Conservation (phyloP, 805 yeast genomes). For the Kodamaea fukazawae region DNA sequence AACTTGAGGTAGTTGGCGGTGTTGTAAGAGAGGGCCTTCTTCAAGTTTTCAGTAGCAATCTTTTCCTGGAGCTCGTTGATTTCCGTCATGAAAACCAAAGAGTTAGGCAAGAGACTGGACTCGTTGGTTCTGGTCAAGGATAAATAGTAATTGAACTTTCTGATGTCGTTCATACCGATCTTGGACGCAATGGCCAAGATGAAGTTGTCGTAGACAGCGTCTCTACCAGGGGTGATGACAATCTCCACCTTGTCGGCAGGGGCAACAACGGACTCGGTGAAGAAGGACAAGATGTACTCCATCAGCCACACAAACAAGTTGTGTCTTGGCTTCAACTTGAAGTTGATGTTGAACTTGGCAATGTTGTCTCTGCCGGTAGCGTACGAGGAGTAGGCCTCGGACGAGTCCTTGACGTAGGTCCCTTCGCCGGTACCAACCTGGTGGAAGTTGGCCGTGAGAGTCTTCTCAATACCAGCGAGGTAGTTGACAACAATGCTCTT, state of each 20-base stretch:
- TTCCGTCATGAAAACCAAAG: slow-evolving; percentile 88
- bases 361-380: slow-evolving; percentile 88
- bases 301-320: slow-evolving; percentile 64
- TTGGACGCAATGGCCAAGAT: slow-evolving; percentile 85
- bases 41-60: slow-evolving; percentile 49
- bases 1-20: slow-evolving; percentile 54
- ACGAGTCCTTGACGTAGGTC: slow-evolving; percentile 56
- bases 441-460: slow-evolving; percentile 64
- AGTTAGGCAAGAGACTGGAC: slow-evolving; percentile 62
- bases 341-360: slow-evolving; percentile 55
- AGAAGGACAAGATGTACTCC: slow-evolving; percentile 59
- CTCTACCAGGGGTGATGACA: slow-evolving; percentile 53
- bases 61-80: slow-evolving; percentile 73
- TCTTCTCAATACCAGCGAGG: slow-evolving; percentile 48
- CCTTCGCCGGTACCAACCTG: slow-evolving; percentile 64
- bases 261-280: slow-evolving; percentile 54
- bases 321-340: slow-evolving; percentile 75
- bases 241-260: slow-evolving; percentile 61
- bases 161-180: slow-evolving; percentile 69
- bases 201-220: slow-evolving; percentile 60
- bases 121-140: slow-evolving; percentile 83
- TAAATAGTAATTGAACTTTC: slow-evolving; percentile 76
- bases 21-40: slow-evolving; percentile 38
- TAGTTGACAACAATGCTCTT: slow-evolving; percentile 50
- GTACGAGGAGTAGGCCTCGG: slow-evolving; percentile 64